Percentiles rank a stretch among this genome's conserved stretches.
phyloP scores from a whole-genome alignment of 208 protist genomes.

The Leishmania braziliensis region DNA sequence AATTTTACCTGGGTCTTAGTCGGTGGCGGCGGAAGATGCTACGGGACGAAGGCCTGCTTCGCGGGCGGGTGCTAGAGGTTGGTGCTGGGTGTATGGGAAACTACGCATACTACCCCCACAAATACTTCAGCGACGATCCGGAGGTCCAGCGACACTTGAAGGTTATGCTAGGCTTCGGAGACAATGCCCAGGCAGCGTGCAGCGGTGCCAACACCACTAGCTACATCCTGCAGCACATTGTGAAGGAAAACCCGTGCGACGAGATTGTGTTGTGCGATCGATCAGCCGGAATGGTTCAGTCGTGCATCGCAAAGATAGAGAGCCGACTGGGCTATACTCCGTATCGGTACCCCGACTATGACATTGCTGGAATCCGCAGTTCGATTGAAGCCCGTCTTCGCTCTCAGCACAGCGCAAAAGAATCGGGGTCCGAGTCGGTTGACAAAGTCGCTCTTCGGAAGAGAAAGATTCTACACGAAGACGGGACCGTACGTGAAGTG shows the following conservation, averaged over 20 bases:
- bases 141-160: constrained; percentile 41
- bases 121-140: constrained; percentile 42
- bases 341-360: constrained; percentile 84
- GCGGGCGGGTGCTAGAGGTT: constrained; percentile 81
- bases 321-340: constrained; percentile 64
- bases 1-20: constrained; percentile 84
- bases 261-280: constrained; percentile 85
- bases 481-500: constrained; percentile 60
- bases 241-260: constrained; percentile 41
- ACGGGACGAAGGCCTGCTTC: constrained; percentile 60
- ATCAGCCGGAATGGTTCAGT: constrained; percentile 74
- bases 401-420: neutral
- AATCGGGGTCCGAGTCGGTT: constrained; percentile 5
- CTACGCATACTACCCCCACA: constrained; percentile 59
- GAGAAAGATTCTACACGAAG: constrained; percentile 52
- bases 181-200: neutral
- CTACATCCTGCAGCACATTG: constrained; percentile 37
- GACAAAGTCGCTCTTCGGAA: constrained; percentile 28
- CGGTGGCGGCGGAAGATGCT: constrained; percentile 76
- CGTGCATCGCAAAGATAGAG: constrained; percentile 54
- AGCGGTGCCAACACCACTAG: constrained; percentile 28
- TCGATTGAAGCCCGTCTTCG: constrained; percentile 27
- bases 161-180: neutral
- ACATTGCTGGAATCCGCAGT: constrained; percentile 44
- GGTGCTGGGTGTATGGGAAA: constrained; percentile 83